Conservation (phyloP, 73 alveolate species). For the Paramecium primaurelia region DNA sequence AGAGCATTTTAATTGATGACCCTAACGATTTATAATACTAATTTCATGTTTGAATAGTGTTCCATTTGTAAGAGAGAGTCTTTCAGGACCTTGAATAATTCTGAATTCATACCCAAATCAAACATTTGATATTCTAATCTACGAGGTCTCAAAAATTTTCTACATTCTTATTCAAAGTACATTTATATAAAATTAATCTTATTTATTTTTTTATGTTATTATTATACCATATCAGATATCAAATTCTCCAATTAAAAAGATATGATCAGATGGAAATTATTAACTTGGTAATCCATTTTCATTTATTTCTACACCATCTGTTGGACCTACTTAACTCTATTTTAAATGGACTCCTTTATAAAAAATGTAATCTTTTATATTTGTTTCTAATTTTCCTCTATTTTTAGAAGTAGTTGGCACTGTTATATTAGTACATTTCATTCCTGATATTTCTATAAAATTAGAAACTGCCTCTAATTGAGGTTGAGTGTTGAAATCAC, state of each 20-base stretch:
- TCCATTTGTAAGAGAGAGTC: background rate
- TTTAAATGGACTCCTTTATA: background rate
- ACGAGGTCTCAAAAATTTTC: slow-evolving; percentile 27
- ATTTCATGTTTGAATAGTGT: background rate
- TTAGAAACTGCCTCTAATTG: background rate
- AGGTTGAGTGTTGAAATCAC: slow-evolving; percentile 41
- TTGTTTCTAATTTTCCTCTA: slow-evolving; percentile 40
- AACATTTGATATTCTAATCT: background rate
- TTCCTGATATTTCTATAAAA: background rate
- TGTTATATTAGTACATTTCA: background rate
- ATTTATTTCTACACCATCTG: background rate
- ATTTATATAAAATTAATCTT: background rate
- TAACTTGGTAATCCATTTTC: slow-evolving; percentile 9
- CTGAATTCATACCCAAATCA: slow-evolving; percentile 2
- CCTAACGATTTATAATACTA: background rate
- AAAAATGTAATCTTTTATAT: slow-evolving; percentile 10
- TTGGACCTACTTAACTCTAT: background rate
- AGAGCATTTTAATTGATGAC: background rate
- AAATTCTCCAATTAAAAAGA: background rate
- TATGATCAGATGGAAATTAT: slow-evolving; percentile 24
- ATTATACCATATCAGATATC: background rate
- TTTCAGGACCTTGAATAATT: background rate
- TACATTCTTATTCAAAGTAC: background rate
- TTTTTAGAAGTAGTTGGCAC: slow-evolving; percentile 23
- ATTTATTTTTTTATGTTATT: background rate